phyloP scores from a whole-genome alignment of 1,284 basidiomycete species.

The Ceraceosorus guamensis region DNA sequence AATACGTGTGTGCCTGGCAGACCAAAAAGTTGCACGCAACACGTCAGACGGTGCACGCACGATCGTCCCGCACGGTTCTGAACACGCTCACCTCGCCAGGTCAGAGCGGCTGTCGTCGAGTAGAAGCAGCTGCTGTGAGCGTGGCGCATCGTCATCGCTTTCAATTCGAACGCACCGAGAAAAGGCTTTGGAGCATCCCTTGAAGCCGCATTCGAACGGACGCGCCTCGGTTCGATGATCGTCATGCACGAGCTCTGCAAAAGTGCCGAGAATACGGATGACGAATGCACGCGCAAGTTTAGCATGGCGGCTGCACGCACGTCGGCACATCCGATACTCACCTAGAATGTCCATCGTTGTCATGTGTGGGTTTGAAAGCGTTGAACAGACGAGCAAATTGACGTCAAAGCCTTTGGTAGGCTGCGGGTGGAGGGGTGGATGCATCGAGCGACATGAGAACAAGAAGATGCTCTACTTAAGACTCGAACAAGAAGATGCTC shows the following conservation, averaged over 20 bases:
- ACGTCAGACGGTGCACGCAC: neutral
- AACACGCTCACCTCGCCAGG: slow-evolving; percentile 23
- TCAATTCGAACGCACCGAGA: slow-evolving; percentile 18
- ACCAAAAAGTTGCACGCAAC: neutral
- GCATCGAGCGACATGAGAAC: too few species aligned
- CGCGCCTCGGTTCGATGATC: slow-evolving; percentile 28
- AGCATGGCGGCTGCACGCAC: neutral
- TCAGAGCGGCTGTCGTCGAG: slow-evolving; percentile 22
- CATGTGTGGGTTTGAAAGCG: too few species aligned
- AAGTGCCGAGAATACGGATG: neutral
- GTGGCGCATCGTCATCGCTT: too few species aligned
- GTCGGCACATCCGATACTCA: slow-evolving; percentile 7
- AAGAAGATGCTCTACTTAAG: too few species aligned
- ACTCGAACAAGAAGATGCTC: too few species aligned
- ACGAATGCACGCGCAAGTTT: neutral
- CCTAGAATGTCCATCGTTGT: slow-evolving; percentile 28
- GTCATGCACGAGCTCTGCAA: slow-evolving; percentile 35
- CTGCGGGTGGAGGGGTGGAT: too few species aligned
- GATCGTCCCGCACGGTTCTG: neutral
- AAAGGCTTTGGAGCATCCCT: slow-evolving; percentile 35
- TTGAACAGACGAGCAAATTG: too few species aligned
- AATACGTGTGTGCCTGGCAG: slow-evolving; percentile 34
- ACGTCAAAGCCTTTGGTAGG: too few species aligned
- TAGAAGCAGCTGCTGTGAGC: too few species aligned
- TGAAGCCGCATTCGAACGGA: slow-evolving; percentile 27